A percentile compares a stretch with the other conserved stretches of the same genome.
Conservation (phyloP, 169 alveolate genomes). For the Perkinsus olseni region DNA sequence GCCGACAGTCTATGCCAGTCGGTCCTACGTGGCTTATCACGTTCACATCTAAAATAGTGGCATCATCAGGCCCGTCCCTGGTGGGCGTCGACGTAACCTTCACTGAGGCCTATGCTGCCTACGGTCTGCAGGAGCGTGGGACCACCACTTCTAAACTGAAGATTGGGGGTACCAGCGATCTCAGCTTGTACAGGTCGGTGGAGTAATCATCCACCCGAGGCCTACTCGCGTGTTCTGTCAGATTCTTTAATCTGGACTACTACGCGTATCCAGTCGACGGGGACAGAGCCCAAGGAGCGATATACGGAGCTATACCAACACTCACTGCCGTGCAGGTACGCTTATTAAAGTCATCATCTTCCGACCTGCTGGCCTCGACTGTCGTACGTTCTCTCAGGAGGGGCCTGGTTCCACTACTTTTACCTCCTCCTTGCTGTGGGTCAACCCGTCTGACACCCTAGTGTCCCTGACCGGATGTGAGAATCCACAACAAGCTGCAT, state of each 20-base stretch:
- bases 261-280: constrained; percentile 5
- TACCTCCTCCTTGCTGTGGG: not conserved
- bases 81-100: not conserved
- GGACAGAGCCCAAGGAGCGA: constrained; percentile 10
- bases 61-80: not conserved
- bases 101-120: not conserved
- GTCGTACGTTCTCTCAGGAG: not conserved
- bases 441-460: not conserved
- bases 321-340: not conserved
- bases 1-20: too few relatives aligned
- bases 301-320: not conserved
- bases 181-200: not conserved
- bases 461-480: not conserved
- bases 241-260: constrained; percentile 21
- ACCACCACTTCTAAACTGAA: not conserved
- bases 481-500: not conserved
- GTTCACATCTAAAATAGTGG: too few relatives aligned
- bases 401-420: not conserved
- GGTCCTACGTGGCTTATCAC: too few relatives aligned
- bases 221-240: not conserved
- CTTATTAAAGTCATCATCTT: not conserved
- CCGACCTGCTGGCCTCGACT: not conserved
- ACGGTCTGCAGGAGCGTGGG: not conserved
- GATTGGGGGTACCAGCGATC: not conserved
- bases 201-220: not conserved